Evolutionary conservation across 1,284 basidiomycete species (phyloP).

Genomic region (Cutaneotrichosporon dermatis): DNA sequence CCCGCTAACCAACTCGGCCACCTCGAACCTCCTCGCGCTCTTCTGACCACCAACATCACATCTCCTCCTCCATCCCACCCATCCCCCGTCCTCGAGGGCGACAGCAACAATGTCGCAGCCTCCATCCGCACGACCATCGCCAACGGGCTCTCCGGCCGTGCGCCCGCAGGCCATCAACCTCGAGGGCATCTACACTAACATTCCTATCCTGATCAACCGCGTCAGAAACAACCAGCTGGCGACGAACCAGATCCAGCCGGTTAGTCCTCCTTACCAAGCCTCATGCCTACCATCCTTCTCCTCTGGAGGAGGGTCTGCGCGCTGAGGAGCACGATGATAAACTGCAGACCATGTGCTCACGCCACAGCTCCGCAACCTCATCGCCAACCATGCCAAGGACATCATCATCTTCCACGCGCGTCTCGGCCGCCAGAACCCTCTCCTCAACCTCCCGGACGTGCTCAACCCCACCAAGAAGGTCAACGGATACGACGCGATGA

Average conservation of each 20-base stretch:
- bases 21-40: not conserved
- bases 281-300: not conserved
- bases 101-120: constrained; percentile 4
- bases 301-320: no score
- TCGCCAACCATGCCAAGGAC: constrained; percentile 20
- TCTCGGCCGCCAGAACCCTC: constrained; percentile 16
- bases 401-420: constrained; percentile 25
- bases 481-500: constrained; percentile 15
- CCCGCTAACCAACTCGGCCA: no score
- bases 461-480: constrained; percentile 20
- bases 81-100: not conserved
- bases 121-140: constrained; percentile 13
- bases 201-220: constrained; percentile 17
- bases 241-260: constrained; percentile 16
- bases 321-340: no score
- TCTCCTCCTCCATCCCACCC: not conserved
- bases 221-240: constrained; percentile 17
- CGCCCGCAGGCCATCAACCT: constrained; percentile 15
- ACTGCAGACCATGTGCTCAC: no score
- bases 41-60: not conserved
- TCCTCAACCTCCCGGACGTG: constrained; percentile 23
- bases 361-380: constrained; percentile 17
- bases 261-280: not conserved
- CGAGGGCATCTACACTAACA: constrained; percentile 21
- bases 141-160: constrained; percentile 17